A percentile compares a stretch with the other conserved stretches of the same genome.
phyloP scores from a whole-genome alignment of 495 filamentous ascomycete genomes.

The Penicillium verhagenii region DNA sequence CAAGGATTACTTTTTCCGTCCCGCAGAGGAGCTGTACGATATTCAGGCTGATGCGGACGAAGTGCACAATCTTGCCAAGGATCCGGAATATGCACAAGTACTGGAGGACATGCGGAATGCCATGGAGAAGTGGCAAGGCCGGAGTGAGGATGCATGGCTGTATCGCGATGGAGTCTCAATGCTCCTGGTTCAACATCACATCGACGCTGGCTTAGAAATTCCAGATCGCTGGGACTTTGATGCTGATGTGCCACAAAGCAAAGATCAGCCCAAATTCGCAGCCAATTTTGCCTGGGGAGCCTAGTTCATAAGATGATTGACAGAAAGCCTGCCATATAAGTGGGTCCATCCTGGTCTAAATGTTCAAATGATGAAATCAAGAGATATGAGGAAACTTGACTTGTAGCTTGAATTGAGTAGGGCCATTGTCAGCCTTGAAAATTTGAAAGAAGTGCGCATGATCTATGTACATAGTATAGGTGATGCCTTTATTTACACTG shows the following conservation, averaged over 20 bases:
- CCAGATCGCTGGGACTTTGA: constrained; percentile 45
- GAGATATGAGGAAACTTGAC: no score
- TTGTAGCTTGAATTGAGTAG: no score
- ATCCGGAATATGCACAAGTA: constrained; percentile 19
- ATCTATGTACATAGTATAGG: background rate
- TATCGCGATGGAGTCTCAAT: constrained; percentile 40
- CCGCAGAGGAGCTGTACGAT: constrained; percentile 44
- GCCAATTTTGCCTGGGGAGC: constrained; percentile 16
- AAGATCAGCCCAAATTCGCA: constrained; percentile 9
- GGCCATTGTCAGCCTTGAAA: no score
- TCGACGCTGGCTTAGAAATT: constrained; percentile 35
- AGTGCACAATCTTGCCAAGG: constrained; percentile 33
- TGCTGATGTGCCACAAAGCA: constrained; percentile 21
- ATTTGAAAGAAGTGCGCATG: no score
- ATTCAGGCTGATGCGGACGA: constrained; percentile 39
- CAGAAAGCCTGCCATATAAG: no score
- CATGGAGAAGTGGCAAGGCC: constrained; percentile 38
- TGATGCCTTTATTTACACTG: background rate
- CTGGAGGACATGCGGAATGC: constrained; percentile 28
- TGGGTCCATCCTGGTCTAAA: no score
- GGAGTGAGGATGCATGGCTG: constrained; percentile 43
- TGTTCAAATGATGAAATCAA: no score
- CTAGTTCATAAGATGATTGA: background rate
- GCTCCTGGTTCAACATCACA: constrained; percentile 28
- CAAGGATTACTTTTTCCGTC: constrained; percentile 40